Percentiles rank a stretch among this genome's conserved stretches.
Conservation (phyloP, 192 early-diverging fungal genomes). For the Coemansia reversa region DNA sequence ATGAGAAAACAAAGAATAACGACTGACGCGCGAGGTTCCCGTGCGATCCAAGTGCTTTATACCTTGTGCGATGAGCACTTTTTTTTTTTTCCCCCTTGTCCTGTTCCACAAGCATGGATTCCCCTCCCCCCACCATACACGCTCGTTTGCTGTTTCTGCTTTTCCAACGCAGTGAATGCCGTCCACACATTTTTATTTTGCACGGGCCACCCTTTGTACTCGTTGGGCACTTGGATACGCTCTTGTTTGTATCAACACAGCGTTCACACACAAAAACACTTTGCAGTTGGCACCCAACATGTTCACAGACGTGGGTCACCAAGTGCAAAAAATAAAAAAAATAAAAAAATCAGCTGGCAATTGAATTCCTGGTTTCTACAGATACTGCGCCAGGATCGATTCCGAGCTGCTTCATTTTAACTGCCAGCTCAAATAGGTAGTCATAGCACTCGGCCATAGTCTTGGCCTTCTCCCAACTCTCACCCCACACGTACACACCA, state of each 20-base stretch:
- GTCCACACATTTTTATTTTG: no score
- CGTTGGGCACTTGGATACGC: background rate
- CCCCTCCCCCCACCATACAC: no score
- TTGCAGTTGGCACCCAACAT: background rate
- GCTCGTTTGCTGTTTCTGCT: no score
- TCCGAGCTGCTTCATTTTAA: constrained; percentile 85
- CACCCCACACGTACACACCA: constrained; percentile 98
- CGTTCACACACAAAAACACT: background rate
- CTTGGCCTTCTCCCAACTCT: constrained; percentile 95
- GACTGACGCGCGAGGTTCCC: no score
- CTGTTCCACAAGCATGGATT: no score
- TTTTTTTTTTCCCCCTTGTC: no score
- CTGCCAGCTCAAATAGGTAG: constrained; percentile 95
- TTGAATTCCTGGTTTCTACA: constrained; percentile 13
- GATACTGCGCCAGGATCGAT: constrained; percentile 66
- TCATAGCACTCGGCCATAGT: constrained; percentile 98
- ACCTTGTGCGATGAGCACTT: no score
- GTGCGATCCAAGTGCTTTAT: no score
- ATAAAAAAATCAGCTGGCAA: background rate
- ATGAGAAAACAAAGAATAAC: no score
- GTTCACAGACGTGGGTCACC: background rate
- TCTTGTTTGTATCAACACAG: background rate
- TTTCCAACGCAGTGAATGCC: no score
- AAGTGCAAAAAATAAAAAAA: no score
- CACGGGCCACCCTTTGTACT: no score